Evolutionary conservation across 345 rosid genomes (phyloP).

Genomic region (Eucalyptus erythrocorys): DNA sequence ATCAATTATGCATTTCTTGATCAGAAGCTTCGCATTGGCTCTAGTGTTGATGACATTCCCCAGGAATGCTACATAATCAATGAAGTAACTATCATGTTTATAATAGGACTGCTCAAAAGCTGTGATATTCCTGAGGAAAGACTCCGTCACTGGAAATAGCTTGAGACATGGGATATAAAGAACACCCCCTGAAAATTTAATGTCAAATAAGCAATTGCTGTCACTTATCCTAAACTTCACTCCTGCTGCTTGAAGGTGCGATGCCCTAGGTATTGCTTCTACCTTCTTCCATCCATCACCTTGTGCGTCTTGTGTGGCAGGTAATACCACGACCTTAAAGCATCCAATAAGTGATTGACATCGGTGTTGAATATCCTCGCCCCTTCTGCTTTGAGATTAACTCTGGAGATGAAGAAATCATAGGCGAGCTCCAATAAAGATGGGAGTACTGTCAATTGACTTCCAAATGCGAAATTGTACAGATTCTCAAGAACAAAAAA

Average conservation of each 20-base stretch:
- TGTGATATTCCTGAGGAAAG: neutral
- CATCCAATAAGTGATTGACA: neutral
- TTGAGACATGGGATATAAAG: neutral
- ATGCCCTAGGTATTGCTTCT: neutral
- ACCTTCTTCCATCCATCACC: no score
- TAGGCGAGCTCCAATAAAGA: neutral
- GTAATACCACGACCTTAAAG: neutral
- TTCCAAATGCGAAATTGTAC: fast-evolving
- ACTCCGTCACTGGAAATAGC: neutral
- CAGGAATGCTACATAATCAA: neutral
- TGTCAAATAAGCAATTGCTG: neutral
- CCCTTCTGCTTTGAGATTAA: neutral
- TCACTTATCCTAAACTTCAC: neutral
- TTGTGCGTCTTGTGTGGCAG: neutral
- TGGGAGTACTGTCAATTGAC: neutral
- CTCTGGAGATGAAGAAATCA: fast-evolving
- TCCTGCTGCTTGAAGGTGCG: neutral
- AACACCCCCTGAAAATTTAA: neutral
- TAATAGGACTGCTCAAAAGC: neutral
- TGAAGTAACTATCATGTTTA: neutral
- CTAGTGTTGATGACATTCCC: neutral
- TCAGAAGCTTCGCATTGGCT: neutral
- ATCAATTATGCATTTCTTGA: neutral
- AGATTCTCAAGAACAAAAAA: neutral
- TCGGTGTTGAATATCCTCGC: neutral